Conservation (phyloP, 2,329 filamentous ascomycete genomes). For the Stagonosporopsis cucurbitacearum region DNA sequence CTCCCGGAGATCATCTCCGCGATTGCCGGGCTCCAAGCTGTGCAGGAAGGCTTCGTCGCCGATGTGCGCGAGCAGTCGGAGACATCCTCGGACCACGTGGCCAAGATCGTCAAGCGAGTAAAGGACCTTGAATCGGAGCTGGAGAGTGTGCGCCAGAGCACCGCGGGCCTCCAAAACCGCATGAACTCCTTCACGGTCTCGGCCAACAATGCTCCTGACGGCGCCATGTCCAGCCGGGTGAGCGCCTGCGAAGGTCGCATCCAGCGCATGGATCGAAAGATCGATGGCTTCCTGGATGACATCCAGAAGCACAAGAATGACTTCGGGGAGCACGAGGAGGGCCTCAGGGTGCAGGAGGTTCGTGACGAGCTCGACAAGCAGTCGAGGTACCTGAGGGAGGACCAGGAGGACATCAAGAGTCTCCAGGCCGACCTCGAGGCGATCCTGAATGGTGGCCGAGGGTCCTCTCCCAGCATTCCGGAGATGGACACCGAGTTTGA, state of each 20-base stretch:
- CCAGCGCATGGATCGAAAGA: neutral
- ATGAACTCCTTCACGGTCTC: too few species aligned
- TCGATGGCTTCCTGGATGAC: neutral
- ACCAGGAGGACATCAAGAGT: neutral
- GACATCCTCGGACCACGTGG: neutral
- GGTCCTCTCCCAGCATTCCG: neutral
- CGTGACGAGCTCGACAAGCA: neutral
- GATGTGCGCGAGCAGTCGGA: neutral
- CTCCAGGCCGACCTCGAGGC: neutral
- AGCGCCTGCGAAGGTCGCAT: neutral
- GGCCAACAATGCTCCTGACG: too few species aligned
- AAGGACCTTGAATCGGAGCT: neutral
- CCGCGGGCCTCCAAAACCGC: too few species aligned
- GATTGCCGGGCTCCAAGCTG: neutral
- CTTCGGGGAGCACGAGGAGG: neutral
- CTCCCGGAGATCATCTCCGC: neutral
- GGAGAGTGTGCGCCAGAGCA: too few species aligned
- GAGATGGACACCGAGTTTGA: neutral
- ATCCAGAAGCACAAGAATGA: neutral
- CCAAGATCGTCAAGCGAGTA: neutral
- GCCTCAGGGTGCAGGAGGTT: neutral
- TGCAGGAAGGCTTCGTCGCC: neutral
- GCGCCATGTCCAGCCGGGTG: too few species aligned
- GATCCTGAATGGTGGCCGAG: neutral
- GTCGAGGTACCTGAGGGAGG: neutral